phyloP scores from a whole-genome alignment of 2,329 filamentous ascomycete species.

The Lachnellula arida region DNA sequence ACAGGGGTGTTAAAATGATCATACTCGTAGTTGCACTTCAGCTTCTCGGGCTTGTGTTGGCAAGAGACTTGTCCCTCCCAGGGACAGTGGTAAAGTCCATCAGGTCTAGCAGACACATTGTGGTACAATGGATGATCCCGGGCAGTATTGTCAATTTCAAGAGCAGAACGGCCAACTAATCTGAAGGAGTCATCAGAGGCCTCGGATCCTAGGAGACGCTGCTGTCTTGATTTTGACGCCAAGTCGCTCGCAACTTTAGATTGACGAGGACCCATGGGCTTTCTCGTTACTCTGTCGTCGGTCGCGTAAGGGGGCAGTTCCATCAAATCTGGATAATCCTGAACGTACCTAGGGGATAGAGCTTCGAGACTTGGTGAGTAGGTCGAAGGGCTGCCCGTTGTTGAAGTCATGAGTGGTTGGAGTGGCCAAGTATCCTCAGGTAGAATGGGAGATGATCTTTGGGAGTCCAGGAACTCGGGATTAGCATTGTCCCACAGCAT shows the following conservation, averaged over 20 bases:
- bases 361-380: slow-evolving; percentile 27
- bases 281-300: slow-evolving; percentile 26
- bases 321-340: slow-evolving; percentile 26
- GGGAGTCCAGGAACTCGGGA: slow-evolving; percentile 24
- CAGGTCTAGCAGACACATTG: slow-evolving; percentile 55
- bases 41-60: slow-evolving; percentile 88
- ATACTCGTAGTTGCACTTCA: slow-evolving; percentile 99
- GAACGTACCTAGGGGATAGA: slow-evolving; percentile 30
- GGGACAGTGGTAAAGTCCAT: slow-evolving; percentile 92
- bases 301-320: slow-evolving; percentile 27
- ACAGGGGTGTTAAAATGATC: slow-evolving; percentile 30
- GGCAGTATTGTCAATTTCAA: slow-evolving; percentile 38
- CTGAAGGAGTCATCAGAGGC: slow-evolving; percentile 28
- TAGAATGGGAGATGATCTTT: slow-evolving; percentile 25
- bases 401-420: slow-evolving; percentile 21
- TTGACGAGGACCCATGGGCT: slow-evolving; percentile 27
- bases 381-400: slow-evolving; percentile 26
- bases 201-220: slow-evolving; percentile 21
- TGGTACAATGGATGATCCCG: slow-evolving; percentile 69
- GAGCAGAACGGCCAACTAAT: slow-evolving; percentile 26
- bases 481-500: slow-evolving; percentile 25
- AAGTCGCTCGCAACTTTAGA: slow-evolving; percentile 30
- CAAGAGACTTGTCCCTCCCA: slow-evolving; percentile 69
- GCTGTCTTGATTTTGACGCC: slow-evolving; percentile 18
- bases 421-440: slow-evolving; percentile 24